A percentile compares a stretch with the other conserved stretches of the same genome.
Conservation (phyloP, 371 early-diverging fungal genomes). For the Amoeboaphelidium protococcarum region DNA sequence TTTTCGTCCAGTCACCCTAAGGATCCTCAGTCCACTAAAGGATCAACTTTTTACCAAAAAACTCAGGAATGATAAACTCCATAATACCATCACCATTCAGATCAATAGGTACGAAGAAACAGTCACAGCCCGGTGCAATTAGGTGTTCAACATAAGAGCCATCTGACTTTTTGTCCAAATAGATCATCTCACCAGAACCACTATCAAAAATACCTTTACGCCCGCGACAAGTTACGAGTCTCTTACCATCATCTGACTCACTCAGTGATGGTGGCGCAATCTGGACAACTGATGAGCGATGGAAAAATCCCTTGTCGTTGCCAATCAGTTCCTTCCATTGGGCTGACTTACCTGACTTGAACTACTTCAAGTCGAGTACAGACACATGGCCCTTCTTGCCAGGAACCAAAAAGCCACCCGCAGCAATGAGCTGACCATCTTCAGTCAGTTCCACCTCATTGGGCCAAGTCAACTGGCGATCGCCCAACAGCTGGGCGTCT, state of each 20-base stretch:
- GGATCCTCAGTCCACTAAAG: constrained; percentile 4
- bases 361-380: neutral
- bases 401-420: neutral
- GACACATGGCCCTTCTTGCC: neutral
- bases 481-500: no score
- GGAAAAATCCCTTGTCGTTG: neutral
- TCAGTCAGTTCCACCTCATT: neutral
- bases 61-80: constrained; percentile 7
- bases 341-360: neutral
- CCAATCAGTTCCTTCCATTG: neutral
- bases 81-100: constrained; percentile 7
- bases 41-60: constrained; percentile 3
- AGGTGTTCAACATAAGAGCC: neutral
- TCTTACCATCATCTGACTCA: neutral
- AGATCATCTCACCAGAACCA: neutral
- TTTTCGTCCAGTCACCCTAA: constrained; percentile 1
- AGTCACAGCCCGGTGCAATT: constrained; percentile 5
- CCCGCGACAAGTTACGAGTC: neutral
- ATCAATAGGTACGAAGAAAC: constrained; percentile 6
- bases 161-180: neutral
- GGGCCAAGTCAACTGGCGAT: neutral
- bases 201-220: neutral
- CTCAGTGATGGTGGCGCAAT: neutral
- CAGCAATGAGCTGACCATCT: neutral
- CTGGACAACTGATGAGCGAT: neutral